Evolutionary conservation across 176 grass and related monocot species (phyloP).

Genomic region (Luzula sylvatica): DNA sequence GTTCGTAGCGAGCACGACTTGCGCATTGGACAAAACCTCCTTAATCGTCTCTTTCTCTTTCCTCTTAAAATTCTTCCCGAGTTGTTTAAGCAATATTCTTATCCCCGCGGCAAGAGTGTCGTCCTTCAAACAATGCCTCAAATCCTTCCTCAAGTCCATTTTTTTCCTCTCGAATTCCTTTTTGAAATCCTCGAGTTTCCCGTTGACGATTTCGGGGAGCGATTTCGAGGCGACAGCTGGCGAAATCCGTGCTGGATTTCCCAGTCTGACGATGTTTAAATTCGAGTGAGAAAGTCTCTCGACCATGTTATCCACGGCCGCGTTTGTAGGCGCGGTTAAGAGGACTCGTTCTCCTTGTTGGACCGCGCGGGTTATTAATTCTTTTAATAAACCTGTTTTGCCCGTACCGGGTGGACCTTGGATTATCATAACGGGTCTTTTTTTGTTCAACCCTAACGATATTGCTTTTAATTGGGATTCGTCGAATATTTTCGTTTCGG

Average conservation of each 20-base stretch:
- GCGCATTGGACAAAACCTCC: slow-evolving; percentile 60
- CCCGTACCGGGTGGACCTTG: slow-evolving; percentile 95
- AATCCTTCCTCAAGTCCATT: slow-evolving; percentile 81
- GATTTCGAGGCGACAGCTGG: slow-evolving; percentile 68
- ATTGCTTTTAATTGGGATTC: slow-evolving; percentile 66
- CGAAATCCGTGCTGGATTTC: slow-evolving; percentile 84
- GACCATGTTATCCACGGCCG: slow-evolving; percentile 81
- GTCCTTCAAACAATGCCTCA: slow-evolving; percentile 76
- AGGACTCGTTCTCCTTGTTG: slow-evolving; percentile 81
- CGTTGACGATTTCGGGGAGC: slow-evolving; percentile 61
- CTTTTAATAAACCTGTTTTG: slow-evolving; percentile 70
- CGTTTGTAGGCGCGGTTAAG: slow-evolving; percentile 79
- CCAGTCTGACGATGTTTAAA: slow-evolving; percentile 81
- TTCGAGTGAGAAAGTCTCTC: slow-evolving; percentile 49
- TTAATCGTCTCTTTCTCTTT: slow-evolving; percentile 86
- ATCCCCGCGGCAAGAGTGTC: slow-evolving; percentile 90
- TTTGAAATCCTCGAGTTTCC: slow-evolving; percentile 55
- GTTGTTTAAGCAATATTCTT: slow-evolving; percentile 84
- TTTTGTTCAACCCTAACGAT: slow-evolving; percentile 88
- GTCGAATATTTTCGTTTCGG: slow-evolving; percentile 45
- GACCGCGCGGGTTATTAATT: slow-evolving; percentile 60
- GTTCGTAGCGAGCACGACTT: slow-evolving; percentile 79
- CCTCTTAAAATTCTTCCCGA: slow-evolving; percentile 71
- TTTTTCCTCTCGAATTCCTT: slow-evolving; percentile 91
- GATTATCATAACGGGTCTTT: slow-evolving; percentile 56